Evolutionary conservation across 805 yeast species (phyloP), one percentile per base, ranked within the genome.

Genomic region (Ogataea glucozyma): DNA sequence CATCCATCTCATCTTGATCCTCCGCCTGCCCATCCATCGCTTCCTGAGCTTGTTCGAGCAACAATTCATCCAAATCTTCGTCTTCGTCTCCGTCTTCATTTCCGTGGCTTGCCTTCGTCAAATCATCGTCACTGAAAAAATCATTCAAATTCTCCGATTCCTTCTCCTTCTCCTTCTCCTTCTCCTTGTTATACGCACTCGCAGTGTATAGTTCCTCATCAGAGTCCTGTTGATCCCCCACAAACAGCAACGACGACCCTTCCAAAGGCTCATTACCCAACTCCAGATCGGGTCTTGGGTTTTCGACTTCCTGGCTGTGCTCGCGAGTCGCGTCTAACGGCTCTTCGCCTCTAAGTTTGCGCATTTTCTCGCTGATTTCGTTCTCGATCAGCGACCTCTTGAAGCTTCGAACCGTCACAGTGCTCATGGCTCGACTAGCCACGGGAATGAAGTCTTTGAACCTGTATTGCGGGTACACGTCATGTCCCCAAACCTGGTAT

Each of bases 401-500:
- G 48, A 72, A 65, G 2, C 62, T 67, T 44, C 69, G 70, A 22
- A 79, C 61, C 11, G 61, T 64, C 13, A 67, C 61, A 4, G 57
- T 60, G 48, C 61, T 63, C 11, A 85, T 82, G 31, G 79, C 70
- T 12, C 70, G 64, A 30, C 73, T 69, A 37, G 81, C 62, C 51
- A 83, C 62, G 18, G 71, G 68, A 1, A 84, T 64, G 54, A 89
- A 81, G 60, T 87, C 95, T 35, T 70, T 69, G 51, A 89, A 86
- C 48, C 78, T 81, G 12, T 93, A 88, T 65, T 84, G 85, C 4
- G 97, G 95, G 57, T 75, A 88, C 27, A 88, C 54, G 17, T 74
- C 69, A 60, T 85, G 91, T 1, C 84, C 88, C 90, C 91, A 85
- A 24, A 81, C 54, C 61, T 84, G 88, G 59, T 83, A 85, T 26